A percentile compares a stretch with the other conserved stretches of the same genome.
phyloP scores from a whole-genome alignment of 2,329 filamentous ascomycete species.

The Pseudocercospora macadamiae region DNA sequence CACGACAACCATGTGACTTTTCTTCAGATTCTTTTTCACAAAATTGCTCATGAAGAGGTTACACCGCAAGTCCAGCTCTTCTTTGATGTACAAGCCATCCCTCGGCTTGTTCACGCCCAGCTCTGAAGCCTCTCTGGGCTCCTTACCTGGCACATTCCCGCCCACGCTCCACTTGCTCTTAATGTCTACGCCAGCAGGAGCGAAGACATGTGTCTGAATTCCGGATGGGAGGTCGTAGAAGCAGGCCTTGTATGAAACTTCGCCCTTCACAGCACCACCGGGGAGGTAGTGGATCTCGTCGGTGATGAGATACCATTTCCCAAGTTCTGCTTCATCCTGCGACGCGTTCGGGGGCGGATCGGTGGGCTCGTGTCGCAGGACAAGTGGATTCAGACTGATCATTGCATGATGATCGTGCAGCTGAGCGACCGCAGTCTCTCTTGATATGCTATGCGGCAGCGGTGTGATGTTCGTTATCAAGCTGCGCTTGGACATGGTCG shows the following conservation, averaged over 20 bases:
- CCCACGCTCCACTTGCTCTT: constrained; percentile 82
- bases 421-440: constrained; percentile 72
- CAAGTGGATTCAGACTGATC: constrained; percentile 85
- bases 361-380: constrained; percentile 71
- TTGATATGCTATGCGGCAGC: constrained; percentile 68
- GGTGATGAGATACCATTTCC: constrained; percentile 77
- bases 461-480: constrained; percentile 79
- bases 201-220: constrained; percentile 81
- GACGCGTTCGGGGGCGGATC: constrained; percentile 67
- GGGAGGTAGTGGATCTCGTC: constrained; percentile 78
- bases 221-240: constrained; percentile 75
- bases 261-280: constrained; percentile 64
- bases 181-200: constrained; percentile 79
- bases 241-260: constrained; percentile 76
- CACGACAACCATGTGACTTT: constrained; percentile 72
- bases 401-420: constrained; percentile 79
- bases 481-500: constrained; percentile 72
- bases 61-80: constrained; percentile 82
- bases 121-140: constrained; percentile 67
- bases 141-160: constrained; percentile 67
- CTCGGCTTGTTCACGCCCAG: constrained; percentile 61
- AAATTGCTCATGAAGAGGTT: constrained; percentile 75
- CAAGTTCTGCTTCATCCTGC: constrained; percentile 68
- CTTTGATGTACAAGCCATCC: constrained; percentile 76
- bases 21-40: constrained; percentile 80